Conservation (phyloP, 2,329 filamentous ascomycete genomes). For the Microdochium trichocladiopsis region DNA sequence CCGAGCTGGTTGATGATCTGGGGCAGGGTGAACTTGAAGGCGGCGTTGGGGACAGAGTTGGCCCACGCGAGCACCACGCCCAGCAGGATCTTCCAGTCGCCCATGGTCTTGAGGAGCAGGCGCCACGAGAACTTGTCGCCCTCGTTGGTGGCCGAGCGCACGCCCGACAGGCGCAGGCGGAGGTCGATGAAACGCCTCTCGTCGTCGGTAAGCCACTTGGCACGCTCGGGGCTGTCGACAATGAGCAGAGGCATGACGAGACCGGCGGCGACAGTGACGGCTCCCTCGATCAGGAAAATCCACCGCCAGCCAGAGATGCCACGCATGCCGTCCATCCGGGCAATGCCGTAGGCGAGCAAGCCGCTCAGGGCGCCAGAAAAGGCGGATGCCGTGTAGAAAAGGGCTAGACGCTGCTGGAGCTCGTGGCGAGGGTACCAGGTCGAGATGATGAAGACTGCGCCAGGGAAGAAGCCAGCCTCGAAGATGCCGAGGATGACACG, state of each 20-base stretch:
- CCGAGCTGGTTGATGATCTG: conserved; percentile 32
- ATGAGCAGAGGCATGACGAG: conserved; percentile 28
- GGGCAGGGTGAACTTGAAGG: conserved; percentile 20
- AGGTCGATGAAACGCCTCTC: conserved; percentile 19
- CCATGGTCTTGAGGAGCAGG: conserved; percentile 20
- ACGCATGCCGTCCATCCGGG: conserved; percentile 25
- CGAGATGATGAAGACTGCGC: conserved; percentile 22
- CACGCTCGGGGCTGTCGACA: conserved; percentile 31
- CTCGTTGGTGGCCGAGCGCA: conserved; percentile 3
- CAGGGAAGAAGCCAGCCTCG: conserved; percentile 25
- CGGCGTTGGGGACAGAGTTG: conserved; percentile 19
- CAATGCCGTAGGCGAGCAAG: conserved; percentile 23
- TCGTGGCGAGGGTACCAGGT: conserved; percentile 26
- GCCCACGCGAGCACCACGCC: conserved; percentile 25
- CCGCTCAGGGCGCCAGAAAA: conserved; percentile 12
- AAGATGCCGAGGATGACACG: conserved; percentile 26
- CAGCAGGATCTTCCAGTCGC: conserved; percentile 30
- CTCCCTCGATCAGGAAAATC: conserved; percentile 20
- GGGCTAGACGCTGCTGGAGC: conserved; percentile 12
- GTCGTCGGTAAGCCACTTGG: conserved; percentile 28
- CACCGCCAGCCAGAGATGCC: conserved; percentile 29
- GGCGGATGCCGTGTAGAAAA: conserved; percentile 13
- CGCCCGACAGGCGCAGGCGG: conserved; percentile 6
- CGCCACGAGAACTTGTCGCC: conserved; percentile 9
- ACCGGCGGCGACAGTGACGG: conserved; percentile 15